A percentile compares a stretch with the other conserved stretches of the same genome.
phyloP scores from a whole-genome alignment of 2,329 filamentous ascomycete genomes.

The Monosporascus sp. region DNA sequence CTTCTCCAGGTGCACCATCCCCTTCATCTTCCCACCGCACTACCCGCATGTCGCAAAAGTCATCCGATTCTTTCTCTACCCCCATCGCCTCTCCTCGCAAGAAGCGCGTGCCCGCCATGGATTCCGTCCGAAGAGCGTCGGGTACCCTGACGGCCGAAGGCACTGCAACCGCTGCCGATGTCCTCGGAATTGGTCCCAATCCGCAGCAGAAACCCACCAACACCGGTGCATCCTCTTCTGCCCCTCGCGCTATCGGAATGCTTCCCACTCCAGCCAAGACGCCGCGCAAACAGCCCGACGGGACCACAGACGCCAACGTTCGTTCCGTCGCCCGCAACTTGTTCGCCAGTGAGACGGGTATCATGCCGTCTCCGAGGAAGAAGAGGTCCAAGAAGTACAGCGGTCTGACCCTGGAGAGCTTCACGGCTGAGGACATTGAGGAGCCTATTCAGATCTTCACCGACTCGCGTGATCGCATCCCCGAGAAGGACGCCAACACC shows the following conservation, averaged over 20 bases:
- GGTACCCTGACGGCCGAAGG: conserved; percentile 39
- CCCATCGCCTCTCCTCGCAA: conserved; percentile 46
- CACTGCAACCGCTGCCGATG: conserved; percentile 36
- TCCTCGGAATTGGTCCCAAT: conserved; percentile 31
- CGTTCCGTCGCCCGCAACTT: conserved; percentile 55
- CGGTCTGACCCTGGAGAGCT: conserved; percentile 52
- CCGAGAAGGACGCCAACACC: conserved; percentile 57
- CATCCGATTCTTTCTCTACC: conserved; percentile 32
- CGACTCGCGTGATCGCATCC: conserved; percentile 73
- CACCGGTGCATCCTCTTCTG: conserved; percentile 25
- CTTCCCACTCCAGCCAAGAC: conserved; percentile 77
- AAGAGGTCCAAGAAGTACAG: conserved; percentile 52
- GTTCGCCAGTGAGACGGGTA: conserved; percentile 55
- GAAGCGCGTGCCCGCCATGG: conserved; percentile 42
- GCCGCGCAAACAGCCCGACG: conserved; percentile 56
- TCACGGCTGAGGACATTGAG: conserved; percentile 50
- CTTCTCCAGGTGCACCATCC: conserved; percentile 38
- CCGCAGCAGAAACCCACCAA: conserved; percentile 21
- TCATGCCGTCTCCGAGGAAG: conserved; percentile 55
- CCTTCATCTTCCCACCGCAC: conserved; percentile 20
- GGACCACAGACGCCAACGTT: conserved; percentile 46
- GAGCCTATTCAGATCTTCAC: conserved; percentile 68
- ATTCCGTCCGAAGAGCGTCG: conserved; percentile 43
- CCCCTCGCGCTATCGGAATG: conserved; percentile 44
- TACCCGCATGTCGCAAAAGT: conserved; percentile 22